Conservation (phyloP, 176 grass and related monocot genomes). For the Dactylis glomerata region DNA sequence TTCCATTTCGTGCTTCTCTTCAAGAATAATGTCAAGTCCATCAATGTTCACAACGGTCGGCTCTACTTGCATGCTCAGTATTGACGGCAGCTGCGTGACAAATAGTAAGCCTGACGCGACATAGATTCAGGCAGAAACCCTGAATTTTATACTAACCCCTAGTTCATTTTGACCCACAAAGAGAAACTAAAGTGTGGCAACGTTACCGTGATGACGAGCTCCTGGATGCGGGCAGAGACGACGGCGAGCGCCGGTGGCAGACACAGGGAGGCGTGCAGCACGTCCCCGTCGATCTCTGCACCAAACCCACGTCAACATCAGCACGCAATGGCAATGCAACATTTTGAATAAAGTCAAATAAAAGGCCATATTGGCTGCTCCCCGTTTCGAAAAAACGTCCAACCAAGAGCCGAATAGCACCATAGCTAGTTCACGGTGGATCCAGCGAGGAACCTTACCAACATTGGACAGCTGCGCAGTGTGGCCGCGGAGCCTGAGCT, state of each 20-base stretch:
- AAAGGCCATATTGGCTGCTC: no score
- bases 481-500: conserved; percentile 90
- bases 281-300: not conserved
- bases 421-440: not conserved
- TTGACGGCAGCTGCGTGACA: not conserved
- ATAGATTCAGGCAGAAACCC: no score
- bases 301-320: not conserved
- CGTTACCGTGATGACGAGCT: not conserved
- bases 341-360: no score
- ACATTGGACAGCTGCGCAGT: conserved; percentile 86
- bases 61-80: not conserved
- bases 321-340: not conserved
- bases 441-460: conserved; percentile 28
- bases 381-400: no score
- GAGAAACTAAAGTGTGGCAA: not conserved
- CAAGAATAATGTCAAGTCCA: not conserved
- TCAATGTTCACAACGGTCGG: not conserved
- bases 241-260: not conserved
- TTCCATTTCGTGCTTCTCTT: not conserved
- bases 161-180: no score
- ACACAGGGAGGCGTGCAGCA: not conserved
- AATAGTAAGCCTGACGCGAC: not conserved
- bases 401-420: not conserved
- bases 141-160: no score
- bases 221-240: not conserved